phyloP scores from a whole-genome alignment of 257 asterid genomes.

The Gynochthodes officinalis region DNA sequence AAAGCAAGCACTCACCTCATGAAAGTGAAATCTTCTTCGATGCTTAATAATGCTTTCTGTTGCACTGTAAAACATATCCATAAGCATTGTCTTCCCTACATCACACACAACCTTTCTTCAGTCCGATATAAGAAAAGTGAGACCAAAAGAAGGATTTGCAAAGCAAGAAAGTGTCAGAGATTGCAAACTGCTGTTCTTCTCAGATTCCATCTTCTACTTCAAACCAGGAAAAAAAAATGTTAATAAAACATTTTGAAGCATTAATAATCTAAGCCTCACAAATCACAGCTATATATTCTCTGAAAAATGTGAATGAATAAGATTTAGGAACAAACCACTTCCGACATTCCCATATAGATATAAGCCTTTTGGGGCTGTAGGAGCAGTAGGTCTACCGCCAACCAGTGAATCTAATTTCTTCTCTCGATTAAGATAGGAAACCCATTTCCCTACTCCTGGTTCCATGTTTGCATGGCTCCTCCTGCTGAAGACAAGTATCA shows the following conservation, averaged over 20 bases:
- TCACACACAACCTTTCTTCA: slow-evolving; percentile 33
- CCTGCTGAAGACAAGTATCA: slow-evolving; percentile 31
- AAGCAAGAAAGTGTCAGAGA: background rate
- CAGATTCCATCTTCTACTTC: background rate
- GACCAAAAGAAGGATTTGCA: background rate
- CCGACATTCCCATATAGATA: slow-evolving; percentile 94
- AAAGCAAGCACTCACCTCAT: slow-evolving; percentile 60
- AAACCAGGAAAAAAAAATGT: background rate
- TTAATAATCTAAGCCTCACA: slow-evolving; percentile 9
- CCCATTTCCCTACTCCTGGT: slow-evolving; percentile 98
- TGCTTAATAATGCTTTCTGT: slow-evolving; percentile 86
- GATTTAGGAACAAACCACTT: slow-evolving; percentile 71
- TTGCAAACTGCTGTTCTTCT: background rate
- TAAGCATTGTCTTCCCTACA: slow-evolving; percentile 97
- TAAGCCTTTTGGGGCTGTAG: slow-evolving; percentile 92
- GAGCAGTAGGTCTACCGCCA: slow-evolving; percentile 77
- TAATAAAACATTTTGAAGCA: background rate
- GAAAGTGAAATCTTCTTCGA: slow-evolving; percentile 91
- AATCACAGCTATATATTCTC: background rate
- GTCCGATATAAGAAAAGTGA: slow-evolving; percentile 13
- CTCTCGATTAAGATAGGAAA: slow-evolving; percentile 93
- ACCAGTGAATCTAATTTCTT: slow-evolving; percentile 69
- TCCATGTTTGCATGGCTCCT: slow-evolving; percentile 50
- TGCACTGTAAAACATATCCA: slow-evolving; percentile 91
- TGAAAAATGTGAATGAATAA: slow-evolving; percentile 1